phyloP scores from a whole-genome alignment of 768 basidiomycete species.

The Crepidotus variabilis region DNA sequence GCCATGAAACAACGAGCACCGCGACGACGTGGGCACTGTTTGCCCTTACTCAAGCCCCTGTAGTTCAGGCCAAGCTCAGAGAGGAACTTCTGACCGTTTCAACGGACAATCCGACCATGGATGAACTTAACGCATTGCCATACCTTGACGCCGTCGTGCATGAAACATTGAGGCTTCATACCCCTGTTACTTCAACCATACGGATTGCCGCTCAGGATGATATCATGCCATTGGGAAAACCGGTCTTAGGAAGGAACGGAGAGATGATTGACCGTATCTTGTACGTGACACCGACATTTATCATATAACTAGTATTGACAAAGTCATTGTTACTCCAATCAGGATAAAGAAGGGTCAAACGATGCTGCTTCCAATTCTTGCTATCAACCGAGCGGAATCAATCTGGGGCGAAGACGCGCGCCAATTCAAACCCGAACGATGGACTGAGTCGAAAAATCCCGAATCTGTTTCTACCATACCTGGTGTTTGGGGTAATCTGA shows the following conservation, averaged over 20 bases:
- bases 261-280: slow-evolving; percentile 34
- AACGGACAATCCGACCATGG: slow-evolving; percentile 64
- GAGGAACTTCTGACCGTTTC: slow-evolving; percentile 49
- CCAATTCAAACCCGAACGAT: slow-evolving; percentile 62
- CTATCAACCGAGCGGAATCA: slow-evolving; percentile 45
- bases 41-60: slow-evolving; percentile 43
- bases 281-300: slow-evolving; percentile 4
- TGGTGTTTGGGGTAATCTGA: slow-evolving; percentile 55
- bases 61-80: slow-evolving; percentile 52
- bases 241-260: slow-evolving; percentile 39
- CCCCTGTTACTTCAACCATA: slow-evolving; percentile 42
- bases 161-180: slow-evolving; percentile 54
- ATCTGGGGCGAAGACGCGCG: slow-evolving; percentile 63
- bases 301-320: background rate
- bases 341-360: slow-evolving; percentile 43
- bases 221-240: slow-evolving; percentile 43
- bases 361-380: slow-evolving; percentile 46
- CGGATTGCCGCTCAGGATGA: slow-evolving; percentile 50
- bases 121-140: slow-evolving; percentile 59
- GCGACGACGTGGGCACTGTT: slow-evolving; percentile 58
- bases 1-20: slow-evolving; percentile 55
- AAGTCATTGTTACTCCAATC: background rate
- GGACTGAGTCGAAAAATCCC: slow-evolving; percentile 38
- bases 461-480: slow-evolving; percentile 43
- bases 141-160: slow-evolving; percentile 65